Conservation (phyloP, 768 basidiomycete species). For the Panellus pusillus region DNA sequence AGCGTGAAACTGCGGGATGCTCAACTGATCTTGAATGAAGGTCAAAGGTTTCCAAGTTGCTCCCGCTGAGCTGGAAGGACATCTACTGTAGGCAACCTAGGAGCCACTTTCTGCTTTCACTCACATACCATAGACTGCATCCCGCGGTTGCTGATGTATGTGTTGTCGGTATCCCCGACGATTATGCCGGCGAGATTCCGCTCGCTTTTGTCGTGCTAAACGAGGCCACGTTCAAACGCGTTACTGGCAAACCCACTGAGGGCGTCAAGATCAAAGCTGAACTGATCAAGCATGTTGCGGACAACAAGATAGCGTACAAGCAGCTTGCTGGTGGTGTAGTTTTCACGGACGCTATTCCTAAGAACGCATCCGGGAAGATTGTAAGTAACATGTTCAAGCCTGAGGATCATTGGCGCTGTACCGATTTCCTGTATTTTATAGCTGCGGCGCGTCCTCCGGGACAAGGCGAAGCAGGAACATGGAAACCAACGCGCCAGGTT, state of each 20-base stretch:
- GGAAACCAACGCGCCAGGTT: conserved; percentile 4
- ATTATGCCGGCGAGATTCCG: conserved; percentile 75
- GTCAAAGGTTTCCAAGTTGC: conserved; percentile 53
- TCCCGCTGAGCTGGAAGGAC: conserved; percentile 67
- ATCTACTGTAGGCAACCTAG: conserved; percentile 39
- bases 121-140: conserved; percentile 32
- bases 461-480: conserved; percentile 37
- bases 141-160: conserved; percentile 61
- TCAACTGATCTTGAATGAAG: not conserved
- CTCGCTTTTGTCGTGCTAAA: conserved; percentile 66
- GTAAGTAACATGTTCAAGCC: conserved; percentile 31
- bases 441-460: conserved; percentile 54
- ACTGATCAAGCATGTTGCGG: conserved; percentile 62
- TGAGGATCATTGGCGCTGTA: not conserved
- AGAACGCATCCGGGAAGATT: conserved; percentile 72
- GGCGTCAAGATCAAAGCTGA: conserved; percentile 40
- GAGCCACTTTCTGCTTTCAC: not conserved
- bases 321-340: conserved; percentile 60
- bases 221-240: conserved; percentile 38
- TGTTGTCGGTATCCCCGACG: conserved; percentile 68
- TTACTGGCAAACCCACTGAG: conserved; percentile 32
- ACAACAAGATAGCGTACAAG: conserved; percentile 61
- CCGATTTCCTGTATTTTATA: conserved; percentile 14
- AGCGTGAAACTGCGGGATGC: too few species aligned
- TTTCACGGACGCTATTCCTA: conserved; percentile 62